Base-by-base conservation (phyloP, 2,329 filamentous ascomycete genomes). In the Alternaria sp. region DNA sequence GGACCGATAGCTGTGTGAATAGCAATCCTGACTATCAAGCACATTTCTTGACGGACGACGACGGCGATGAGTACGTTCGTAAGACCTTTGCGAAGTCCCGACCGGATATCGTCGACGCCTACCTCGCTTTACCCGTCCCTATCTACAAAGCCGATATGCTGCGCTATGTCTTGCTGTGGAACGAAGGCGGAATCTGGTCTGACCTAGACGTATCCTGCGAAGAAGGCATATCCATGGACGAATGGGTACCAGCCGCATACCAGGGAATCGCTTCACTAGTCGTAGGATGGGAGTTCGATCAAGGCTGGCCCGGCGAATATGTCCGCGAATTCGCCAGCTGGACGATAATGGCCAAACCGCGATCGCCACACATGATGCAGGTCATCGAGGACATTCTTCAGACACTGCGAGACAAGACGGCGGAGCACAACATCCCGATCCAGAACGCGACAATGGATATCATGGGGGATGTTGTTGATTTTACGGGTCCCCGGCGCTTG, bases 81-180 rank as follows among this genome's bases (percentile, higher is more conserved):
- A 68, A 69, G 1, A 58, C 75, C 8, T 84, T 78, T 6, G 54
- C 28, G 57, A 51, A 74, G 3, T 67, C 67, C 8, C 76, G 78
- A 33, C 78, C 79, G 0, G 79, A 82, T 50, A 80, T 83, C 28
- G 71, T 83, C 25, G 69, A 79, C 5, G 71, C 67, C 7, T 82
- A 79, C 58, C 67, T 76, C 37, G 63, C 66, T 0, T 66, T 83
- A n/a, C 62, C 70, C 3, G 71, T 82, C 10, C 76, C 79, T 1
- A 82, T 82, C 37, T 66, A 82, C 20, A 77, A 78, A 59, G 82
- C 81, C 5, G 82, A 84, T 63, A 72, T 83, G n/a, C 71, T 83
- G 6, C 79, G 81, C 6, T 82, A 83, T 51, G 64, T 84, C 6
- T 71, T 83, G n/a, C 65, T 83, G 0, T 79, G 77, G 51, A 70